Evolutionary conservation across 768 basidiomycete species (phyloP).

Genomic region (Auriscalpium microsporum): DNA sequence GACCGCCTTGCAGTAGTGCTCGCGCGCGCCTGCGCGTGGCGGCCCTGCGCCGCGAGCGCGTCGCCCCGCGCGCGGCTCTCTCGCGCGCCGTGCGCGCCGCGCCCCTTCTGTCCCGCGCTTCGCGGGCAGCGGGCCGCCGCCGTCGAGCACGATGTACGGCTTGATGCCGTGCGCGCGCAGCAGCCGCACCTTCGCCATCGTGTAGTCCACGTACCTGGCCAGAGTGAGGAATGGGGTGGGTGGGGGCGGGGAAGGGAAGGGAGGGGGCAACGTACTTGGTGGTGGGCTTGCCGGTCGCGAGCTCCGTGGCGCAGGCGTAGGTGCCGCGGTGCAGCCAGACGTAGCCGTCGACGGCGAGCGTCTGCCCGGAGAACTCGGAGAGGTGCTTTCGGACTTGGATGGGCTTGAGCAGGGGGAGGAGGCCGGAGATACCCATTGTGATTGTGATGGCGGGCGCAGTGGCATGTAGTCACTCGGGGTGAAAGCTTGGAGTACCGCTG

Average conservation of each 20-base stretch:
- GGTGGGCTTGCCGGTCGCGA: slow-evolving; percentile 78
- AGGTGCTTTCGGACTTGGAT: slow-evolving; percentile 76
- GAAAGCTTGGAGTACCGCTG: no score
- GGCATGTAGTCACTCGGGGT: neutral
- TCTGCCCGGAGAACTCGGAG: slow-evolving; percentile 76
- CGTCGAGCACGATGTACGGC: slow-evolving; percentile 94
- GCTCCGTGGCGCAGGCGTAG: slow-evolving; percentile 82
- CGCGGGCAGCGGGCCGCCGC: slow-evolving; percentile 90
- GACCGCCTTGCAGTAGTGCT: slow-evolving; percentile 82
- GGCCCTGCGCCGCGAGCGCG: slow-evolving; percentile 67
- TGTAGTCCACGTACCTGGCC: slow-evolving; percentile 88
- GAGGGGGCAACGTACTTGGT: slow-evolving; percentile 53
- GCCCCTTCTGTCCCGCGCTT: slow-evolving; percentile 86
- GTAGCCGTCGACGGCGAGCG: slow-evolving; percentile 89
- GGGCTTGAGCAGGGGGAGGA: slow-evolving; percentile 83
- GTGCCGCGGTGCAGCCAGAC: slow-evolving; percentile 90
- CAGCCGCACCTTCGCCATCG: slow-evolving; percentile 86
- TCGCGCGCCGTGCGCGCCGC: slow-evolving; percentile 63
- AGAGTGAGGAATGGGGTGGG: neutral
- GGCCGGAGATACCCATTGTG: slow-evolving; percentile 87
- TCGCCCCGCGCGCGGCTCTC: slow-evolving; percentile 73
- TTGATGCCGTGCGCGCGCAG: slow-evolving; percentile 76
- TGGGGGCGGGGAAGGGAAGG: neutral
- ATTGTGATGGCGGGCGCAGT: neutral
- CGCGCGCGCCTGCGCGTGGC: slow-evolving; percentile 73